Base-by-base conservation (phyloP, 176 grass and related monocot species). In the Lolium multiflorum region DNA sequence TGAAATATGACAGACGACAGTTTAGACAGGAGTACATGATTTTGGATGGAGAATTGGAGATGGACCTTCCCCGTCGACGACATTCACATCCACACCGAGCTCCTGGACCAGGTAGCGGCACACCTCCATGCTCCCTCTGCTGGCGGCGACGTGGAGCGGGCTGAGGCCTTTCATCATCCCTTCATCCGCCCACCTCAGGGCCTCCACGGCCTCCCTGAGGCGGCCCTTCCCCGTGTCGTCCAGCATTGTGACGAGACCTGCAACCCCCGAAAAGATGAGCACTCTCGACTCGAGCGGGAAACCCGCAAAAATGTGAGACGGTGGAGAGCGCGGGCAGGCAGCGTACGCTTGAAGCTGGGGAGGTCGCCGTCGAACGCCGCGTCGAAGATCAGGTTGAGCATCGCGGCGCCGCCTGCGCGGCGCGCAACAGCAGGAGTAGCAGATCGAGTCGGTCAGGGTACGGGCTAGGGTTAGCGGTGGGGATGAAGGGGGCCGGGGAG, bases 21-120 rank as follows among this genome's bases (percentile, higher is more conserved):
- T 52, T 52, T 52, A 52, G 17, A 55, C 15, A 31, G 28, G 1
- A 55, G 15, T 55, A 55, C 4, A 55, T 1, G 14, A 65, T 65
- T 65, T 65, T 2, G 62, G 62, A 35, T 35, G 31, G 41, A 6
- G 39, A 63, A 31, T 31, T 5, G 60, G 60, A 63, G 60, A 63
- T 9, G 61, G 61, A 65, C 62, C 62, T 65, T 65, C 13, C 1
- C 13, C 62, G 25, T 65, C 62, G 47, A 51, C 72, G 20, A 17
- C 59, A 49, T 85, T 38, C 41, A 75, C 82, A 49, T 61, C 70
- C 14, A 84, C 82, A 21, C 55, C 39, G n/a, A 83, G 22, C 3
- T 11, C 82, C 69, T 62, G 54, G 69, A 83, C 82, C 69, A 84
- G 56, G 69, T 74, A 84, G 39, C 70, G 8, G 82, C 82, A 84